These are phyloP conservation scores for Tylopilus sp. DNA, from an alignment of 1,284 basidiomycete genomes.

Conservation along the genomic window DNA sequence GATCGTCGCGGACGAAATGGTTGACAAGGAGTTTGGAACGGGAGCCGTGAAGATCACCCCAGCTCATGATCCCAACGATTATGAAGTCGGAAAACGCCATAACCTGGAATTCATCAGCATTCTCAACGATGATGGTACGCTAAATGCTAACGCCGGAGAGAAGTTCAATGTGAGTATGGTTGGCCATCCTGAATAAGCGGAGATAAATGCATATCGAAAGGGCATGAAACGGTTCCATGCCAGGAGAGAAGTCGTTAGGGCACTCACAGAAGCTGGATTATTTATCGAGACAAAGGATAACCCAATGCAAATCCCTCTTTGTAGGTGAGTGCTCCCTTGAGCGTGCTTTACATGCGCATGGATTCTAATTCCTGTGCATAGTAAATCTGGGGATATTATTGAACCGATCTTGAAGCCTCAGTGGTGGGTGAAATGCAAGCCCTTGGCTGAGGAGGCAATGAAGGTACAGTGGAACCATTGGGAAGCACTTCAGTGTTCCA, in stretches of 20 bases:
- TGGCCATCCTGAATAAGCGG: not conserved
- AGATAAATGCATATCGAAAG: conserved; percentile 45
- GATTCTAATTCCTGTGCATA: conserved; percentile 42
- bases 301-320: conserved; percentile 94
- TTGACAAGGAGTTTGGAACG: conserved; percentile 98
- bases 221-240: conserved; percentile 99
- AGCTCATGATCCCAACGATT: conserved; percentile 99
- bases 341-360: conserved; percentile 1
- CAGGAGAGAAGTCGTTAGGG: conserved; percentile 86
- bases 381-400: conserved; percentile 96
- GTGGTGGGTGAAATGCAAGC: conserved; percentile 98
- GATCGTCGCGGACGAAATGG: conserved; percentile 90
- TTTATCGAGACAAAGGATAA: conserved; percentile 97
- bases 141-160: conserved; percentile 91
- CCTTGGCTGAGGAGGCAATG: conserved; percentile 91
- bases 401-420: conserved; percentile 98
- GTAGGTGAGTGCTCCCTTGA: conserved; percentile 65
- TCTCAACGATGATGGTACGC: conserved; percentile 97
- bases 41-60: conserved; percentile 99
- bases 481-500: not conserved
- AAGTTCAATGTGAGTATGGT: conserved; percentile 69
- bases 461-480: conserved; percentile 60
- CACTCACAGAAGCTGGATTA: conserved; percentile 87
- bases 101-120: conserved; percentile 96
- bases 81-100: conserved; percentile 93